phyloP scores from a whole-genome alignment of 441 rosid species.

The Pelargonium cotyledonis region DNA sequence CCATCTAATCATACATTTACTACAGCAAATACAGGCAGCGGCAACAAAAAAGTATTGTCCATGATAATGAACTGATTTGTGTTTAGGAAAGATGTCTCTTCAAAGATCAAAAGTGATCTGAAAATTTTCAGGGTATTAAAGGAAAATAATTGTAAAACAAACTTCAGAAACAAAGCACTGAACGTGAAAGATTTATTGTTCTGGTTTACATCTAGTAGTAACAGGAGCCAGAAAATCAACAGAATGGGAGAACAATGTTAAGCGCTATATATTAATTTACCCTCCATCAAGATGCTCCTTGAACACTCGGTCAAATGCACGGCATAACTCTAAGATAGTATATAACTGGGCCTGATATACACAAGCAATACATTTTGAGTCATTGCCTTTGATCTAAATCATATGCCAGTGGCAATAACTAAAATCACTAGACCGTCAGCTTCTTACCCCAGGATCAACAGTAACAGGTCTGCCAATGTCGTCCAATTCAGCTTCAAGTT shows the following conservation, averaged over 20 bases:
- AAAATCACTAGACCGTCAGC: background rate
- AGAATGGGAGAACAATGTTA: slow-evolving; percentile 11
- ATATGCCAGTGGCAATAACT: background rate
- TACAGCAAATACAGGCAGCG: background rate
- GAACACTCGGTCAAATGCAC: slow-evolving; percentile 96
- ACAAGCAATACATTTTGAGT: background rate
- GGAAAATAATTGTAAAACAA: background rate
- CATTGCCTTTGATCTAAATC: background rate
- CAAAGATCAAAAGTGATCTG: too few species aligned
- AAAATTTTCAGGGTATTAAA: background rate
- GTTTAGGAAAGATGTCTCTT: background rate
- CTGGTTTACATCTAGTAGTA: background rate
- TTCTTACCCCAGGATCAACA: slow-evolving; percentile 84
- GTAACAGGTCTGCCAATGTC: slow-evolving; percentile 94
- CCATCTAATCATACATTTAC: background rate
- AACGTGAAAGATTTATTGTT: background rate
- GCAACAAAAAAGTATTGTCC: background rate
- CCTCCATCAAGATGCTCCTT: slow-evolving; percentile 99
- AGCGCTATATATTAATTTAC: slow-evolving; percentile 29
- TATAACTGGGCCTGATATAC: slow-evolving; percentile 78
- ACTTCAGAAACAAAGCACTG: background rate
- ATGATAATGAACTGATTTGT: background rate
- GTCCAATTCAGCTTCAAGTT: slow-evolving; percentile 90
- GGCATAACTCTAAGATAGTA: slow-evolving; percentile 86
- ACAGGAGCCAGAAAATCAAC: slow-evolving; percentile 13